These are phyloP conservation scores for Clarireedia monteithiana DNA, from an alignment of 2,329 filamentous ascomycete genomes.

Conservation along the genomic window DNA sequence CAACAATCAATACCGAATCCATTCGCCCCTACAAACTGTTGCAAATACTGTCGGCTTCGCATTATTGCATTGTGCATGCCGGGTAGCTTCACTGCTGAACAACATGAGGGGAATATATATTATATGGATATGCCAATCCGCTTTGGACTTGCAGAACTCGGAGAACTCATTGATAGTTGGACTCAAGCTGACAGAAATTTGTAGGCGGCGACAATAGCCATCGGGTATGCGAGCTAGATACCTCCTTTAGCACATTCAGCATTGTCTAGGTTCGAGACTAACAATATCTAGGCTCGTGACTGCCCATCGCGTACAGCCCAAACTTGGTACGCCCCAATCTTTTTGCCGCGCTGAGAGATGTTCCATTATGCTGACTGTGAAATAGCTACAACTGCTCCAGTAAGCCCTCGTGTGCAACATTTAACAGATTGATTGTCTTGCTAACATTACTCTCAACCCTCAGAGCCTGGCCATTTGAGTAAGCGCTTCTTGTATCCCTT, in stretches of 20 bases:
- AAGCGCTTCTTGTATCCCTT: conserved; percentile 33
- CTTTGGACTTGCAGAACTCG: background rate
- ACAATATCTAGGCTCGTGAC: conserved; percentile 60
- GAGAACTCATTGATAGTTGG: background rate
- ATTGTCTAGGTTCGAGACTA: conserved; percentile 13
- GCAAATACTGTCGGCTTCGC: too few relatives aligned
- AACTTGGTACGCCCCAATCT: conserved; percentile 57
- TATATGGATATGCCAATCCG: background rate
- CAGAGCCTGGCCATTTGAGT: conserved; percentile 70
- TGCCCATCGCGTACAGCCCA: conserved; percentile 78
- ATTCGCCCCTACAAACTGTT: too few relatives aligned
- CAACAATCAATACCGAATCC: too few relatives aligned
- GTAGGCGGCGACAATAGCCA: conserved; percentile 66
- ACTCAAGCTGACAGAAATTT: conserved; percentile 21
- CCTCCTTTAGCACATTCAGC: conserved; percentile 3
- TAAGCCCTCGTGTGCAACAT: conserved; percentile 36
- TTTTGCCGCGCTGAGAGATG: background rate
- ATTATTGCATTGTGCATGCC: too few relatives aligned
- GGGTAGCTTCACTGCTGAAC: too few relatives aligned
- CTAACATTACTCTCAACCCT: conserved; percentile 10
- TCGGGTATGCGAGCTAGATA: conserved; percentile 47
- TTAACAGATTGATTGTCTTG: conserved; percentile 27
- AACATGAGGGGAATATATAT: background rate
- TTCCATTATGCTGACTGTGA: conserved; percentile 6
- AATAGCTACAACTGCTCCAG: conserved; percentile 73